Conservation (phyloP, 1,139 yeast genomes). For the Yamadazyma aaseri region DNA sequence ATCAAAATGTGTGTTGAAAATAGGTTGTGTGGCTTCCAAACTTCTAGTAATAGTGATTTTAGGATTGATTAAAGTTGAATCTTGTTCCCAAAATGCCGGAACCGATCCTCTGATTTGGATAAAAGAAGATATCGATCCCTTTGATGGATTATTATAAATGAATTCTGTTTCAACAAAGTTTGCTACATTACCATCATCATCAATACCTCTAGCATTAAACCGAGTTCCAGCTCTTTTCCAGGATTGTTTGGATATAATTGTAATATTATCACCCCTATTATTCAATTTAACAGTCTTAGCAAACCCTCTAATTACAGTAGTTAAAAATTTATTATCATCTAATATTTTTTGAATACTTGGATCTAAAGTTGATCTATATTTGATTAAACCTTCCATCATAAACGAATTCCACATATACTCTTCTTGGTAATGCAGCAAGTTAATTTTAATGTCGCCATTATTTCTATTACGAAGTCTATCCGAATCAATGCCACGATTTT, state of each 20-base stretch:
- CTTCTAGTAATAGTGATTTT: conserved; percentile 88
- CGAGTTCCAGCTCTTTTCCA: conserved; percentile 97
- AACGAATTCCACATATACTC: conserved; percentile 98
- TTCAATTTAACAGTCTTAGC: conserved; percentile 73
- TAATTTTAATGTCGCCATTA: conserved; percentile 14
- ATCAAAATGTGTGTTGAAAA: conserved; percentile 79
- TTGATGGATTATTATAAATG: conserved; percentile 51
- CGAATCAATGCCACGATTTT: conserved; percentile 59
- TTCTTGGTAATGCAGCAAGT: conserved; percentile 58
- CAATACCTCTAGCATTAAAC: conserved; percentile 90
- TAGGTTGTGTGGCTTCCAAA: conserved; percentile 87
- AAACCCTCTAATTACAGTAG: conserved; percentile 92
- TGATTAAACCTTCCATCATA: conserved; percentile 79
- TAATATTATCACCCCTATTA: conserved; percentile 55
- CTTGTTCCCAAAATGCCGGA: conserved; percentile 98
- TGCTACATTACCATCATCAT: conserved; percentile 93
- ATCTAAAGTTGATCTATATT: conserved; percentile 71
- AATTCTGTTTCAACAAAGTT: conserved; percentile 95
- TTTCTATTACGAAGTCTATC: background rate
- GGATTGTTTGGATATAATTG: conserved; percentile 87
- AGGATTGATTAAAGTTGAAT: conserved; percentile 76
- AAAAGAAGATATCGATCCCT: conserved; percentile 62
- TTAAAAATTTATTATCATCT: conserved; percentile 76
- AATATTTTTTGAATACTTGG: conserved; percentile 53
- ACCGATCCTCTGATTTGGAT: conserved; percentile 92